A percentile compares a stretch with the other conserved stretches of the same genome.
Evolutionary conservation across 371 early-diverging fungal genomes (phyloP).

Genomic region (Phascolomyces articulosus): DNA sequence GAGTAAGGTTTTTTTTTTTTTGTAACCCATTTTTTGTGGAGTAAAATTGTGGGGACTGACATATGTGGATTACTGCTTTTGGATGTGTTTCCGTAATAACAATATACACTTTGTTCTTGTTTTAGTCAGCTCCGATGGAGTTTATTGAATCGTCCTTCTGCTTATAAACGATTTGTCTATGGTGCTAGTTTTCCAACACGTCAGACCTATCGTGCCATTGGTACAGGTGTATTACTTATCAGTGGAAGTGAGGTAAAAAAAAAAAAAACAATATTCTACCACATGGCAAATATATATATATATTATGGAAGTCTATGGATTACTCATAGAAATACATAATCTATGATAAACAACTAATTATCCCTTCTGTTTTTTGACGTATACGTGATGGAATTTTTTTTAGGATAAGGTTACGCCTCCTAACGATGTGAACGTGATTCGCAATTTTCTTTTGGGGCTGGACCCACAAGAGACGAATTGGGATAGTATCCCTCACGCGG

Average conservation of each 20-base stretch:
- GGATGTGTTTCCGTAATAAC: too few species aligned
- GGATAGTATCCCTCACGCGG: conserved; percentile 18
- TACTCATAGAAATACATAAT: too few species aligned
- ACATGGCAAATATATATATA: too few species aligned
- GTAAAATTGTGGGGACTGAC: too few species aligned
- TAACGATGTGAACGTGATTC: conserved; percentile 48
- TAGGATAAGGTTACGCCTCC: conserved; percentile 55
- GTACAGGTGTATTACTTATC: conserved; percentile 61
- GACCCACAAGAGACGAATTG: conserved; percentile 24
- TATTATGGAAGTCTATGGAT: too few species aligned
- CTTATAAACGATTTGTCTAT: conserved; percentile 53
- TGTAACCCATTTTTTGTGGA: too few species aligned
- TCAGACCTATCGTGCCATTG: conserved; percentile 50
- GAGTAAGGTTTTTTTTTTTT: conserved; percentile 20
- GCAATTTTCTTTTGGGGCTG: conserved; percentile 38
- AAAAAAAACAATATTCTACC: too few species aligned
- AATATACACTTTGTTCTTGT: neutral
- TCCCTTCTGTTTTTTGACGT: too few species aligned
- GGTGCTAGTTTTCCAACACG: conserved; percentile 56
- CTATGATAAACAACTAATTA: too few species aligned
- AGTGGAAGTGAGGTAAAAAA: conserved; percentile 61
- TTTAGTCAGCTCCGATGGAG: conserved; percentile 70
- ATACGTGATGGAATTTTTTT: too few species aligned
- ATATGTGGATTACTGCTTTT: too few species aligned
- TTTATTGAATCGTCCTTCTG: conserved; percentile 52